Base-by-base conservation (phyloP, 202 grass and related monocot genomes). In the Carex sylvatica region DNA sequence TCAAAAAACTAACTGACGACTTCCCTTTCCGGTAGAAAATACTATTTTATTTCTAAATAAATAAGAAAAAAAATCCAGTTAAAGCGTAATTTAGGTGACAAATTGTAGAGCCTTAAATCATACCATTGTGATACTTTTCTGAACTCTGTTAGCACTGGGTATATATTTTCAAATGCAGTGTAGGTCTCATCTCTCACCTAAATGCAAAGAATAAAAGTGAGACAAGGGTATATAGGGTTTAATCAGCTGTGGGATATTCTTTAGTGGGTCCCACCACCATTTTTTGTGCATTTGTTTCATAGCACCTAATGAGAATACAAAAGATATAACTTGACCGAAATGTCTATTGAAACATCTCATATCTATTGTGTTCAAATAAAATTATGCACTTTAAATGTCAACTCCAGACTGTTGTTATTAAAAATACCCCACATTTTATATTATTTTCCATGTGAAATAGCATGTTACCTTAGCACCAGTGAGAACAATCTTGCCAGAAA, bases 171-270 rank as follows among this genome's bases (percentile, higher is more conserved):
- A 14, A 96, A 99, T 26, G 97, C 97, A 1, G 93, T 92, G 42
- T 99, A 99, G 3, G 97, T 99, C 87, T 99, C 97, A 23, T 99
- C 93, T 89, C 97, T 93, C 86, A 99, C 97, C 97, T 99, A 80
- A 12, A 86, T 85, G 74, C 9, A 28, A 63, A 84, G 79, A 56
- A 7, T 63, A 11, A 62, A 58, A 49, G 46, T 49, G 46, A 49
- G 46, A 49, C 2, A 49, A 11, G 46, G 46, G 28, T 28, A 28
- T 49, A 49, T 49, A 49, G 46, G 46, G 2, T 49, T 49, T 49
- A 49, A 49, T 49, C 11, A 0, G 10, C 46, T 11, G 12, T 49
- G 11, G 66, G 12, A 87, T 26, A 12, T 62, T 62, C 12, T 6
- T 6, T 60, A 7, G n/a, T 60, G n/a, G 56, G 56, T n/a, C 4